Percentiles rank a stretch among this genome's conserved stretches.
phyloP scores from a whole-genome alignment of 441 rosid species.

The Metrosideros polymorpha region DNA sequence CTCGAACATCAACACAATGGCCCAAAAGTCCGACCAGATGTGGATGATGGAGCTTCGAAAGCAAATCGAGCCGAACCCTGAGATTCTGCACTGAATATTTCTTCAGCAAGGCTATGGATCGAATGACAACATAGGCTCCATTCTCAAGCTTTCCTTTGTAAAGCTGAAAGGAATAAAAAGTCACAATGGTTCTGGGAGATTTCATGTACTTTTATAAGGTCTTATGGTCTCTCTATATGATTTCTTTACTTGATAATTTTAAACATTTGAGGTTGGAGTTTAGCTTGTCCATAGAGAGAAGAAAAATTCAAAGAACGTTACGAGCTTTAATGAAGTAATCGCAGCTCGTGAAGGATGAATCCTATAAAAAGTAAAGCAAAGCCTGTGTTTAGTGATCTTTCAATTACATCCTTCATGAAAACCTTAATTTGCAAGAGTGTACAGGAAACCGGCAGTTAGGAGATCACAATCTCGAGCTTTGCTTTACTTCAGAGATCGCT shows the following conservation, averaged over 20 bases:
- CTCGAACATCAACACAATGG: conserved; percentile 50
- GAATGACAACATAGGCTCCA: conserved; percentile 60
- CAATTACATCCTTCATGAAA: not conserved
- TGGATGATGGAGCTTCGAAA: conserved; percentile 87
- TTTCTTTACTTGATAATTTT: not conserved
- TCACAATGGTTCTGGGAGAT: not conserved
- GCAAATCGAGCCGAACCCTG: conserved; percentile 56
- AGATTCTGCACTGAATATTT: conserved; percentile 68
- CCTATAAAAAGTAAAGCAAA: not conserved
- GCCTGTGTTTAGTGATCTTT: not conserved
- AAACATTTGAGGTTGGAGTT: not conserved
- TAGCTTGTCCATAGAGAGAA: not conserved
- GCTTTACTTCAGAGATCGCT: not conserved
- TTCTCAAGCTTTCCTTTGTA: conserved; percentile 72
- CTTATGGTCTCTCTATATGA: not conserved
- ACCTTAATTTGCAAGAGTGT: not conserved
- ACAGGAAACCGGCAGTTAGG: not conserved
- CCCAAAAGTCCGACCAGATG: conserved; percentile 83
- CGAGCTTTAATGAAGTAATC: not conserved
- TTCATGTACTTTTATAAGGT: not conserved
- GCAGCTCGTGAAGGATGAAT: not conserved
- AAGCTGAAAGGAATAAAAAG: conserved; percentile 40
- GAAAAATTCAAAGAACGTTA: not conserved
- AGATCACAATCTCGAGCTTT: not conserved
- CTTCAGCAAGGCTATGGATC: conserved; percentile 48